A percentile compares a stretch with the other conserved stretches of the same genome.
Evolutionary conservation across 495 filamentous ascomycete species (phyloP).

Genomic region (Penicillium egyptiacum): DNA sequence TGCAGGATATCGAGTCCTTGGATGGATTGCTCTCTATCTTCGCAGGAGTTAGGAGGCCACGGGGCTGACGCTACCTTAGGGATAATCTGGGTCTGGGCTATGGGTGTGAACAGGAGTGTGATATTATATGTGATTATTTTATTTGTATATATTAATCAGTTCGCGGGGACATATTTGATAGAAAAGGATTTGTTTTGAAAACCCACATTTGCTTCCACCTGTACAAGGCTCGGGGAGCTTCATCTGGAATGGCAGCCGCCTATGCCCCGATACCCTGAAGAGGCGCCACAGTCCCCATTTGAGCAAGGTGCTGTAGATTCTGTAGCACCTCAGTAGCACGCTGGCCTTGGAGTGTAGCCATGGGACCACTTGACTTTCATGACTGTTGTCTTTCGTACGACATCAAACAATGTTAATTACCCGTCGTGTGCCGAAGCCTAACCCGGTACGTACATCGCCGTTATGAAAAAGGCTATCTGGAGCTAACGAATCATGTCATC

Average conservation of each 20-base stretch:
- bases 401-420: conserved; percentile 1
- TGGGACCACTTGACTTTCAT: neutral
- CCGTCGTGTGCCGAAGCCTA: neutral
- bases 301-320: neutral
- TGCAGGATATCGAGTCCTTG: conserved; percentile 67
- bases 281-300: neutral
- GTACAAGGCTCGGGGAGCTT: neutral
- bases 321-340: neutral
- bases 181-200: neutral
- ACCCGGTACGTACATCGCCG: neutral
- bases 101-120: neutral
- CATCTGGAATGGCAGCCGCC: neutral
- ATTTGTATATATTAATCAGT: neutral
- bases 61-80: too few relatives aligned
- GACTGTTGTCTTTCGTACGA: conserved; percentile 1
- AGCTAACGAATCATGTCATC: neutral
- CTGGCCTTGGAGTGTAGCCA: too few relatives aligned
- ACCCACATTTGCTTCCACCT: neutral
- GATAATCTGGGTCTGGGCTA: neutral
- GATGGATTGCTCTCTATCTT: conserved; percentile 45
- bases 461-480: conserved; percentile 1
- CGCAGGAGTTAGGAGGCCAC: conserved; percentile 24
- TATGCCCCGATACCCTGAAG: neutral
- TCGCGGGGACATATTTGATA: neutral
- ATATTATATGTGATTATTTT: too few relatives aligned